Evolutionary conservation across 208 protist genomes (phyloP).

Genomic region (Leishmania major): DNA sequence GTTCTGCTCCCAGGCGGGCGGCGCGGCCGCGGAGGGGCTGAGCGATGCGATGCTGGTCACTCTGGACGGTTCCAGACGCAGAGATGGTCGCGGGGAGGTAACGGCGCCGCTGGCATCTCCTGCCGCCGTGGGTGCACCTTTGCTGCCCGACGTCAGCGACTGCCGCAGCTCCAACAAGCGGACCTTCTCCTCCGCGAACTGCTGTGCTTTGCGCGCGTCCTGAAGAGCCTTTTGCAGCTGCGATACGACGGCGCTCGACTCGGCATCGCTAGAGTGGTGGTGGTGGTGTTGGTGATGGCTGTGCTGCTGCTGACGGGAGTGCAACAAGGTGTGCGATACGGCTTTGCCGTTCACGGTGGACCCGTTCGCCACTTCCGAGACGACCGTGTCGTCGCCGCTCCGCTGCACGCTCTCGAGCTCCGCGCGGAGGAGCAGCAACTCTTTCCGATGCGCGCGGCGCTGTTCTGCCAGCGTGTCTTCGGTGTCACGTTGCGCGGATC

Average conservation of each 20-base stretch:
- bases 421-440: slow-evolving; percentile 21
- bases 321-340: slow-evolving; percentile 16
- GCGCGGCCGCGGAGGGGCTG: not conserved
- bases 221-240: slow-evolving; percentile 20
- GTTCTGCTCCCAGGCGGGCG: slow-evolving; percentile 25
- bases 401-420: slow-evolving; percentile 26
- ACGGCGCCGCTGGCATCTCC: slow-evolving; percentile 12
- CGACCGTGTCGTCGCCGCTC: not conserved
- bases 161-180: slow-evolving; percentile 35
- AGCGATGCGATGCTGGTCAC: not conserved
- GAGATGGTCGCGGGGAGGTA: slow-evolving; percentile 24
- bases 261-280: not conserved
- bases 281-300: slow-evolving; percentile 5
- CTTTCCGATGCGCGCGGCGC: slow-evolving; percentile 16
- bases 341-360: slow-evolving; percentile 1
- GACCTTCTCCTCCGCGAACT: slow-evolving; percentile 37
- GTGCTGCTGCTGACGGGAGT: slow-evolving; percentile 24
- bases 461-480: slow-evolving; percentile 24
- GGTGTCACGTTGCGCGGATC: slow-evolving; percentile 18
- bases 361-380: not conserved
- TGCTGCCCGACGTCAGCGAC: slow-evolving; percentile 1
- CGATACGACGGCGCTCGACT: slow-evolving; percentile 12
- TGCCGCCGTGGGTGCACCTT: not conserved
- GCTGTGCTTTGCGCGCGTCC: slow-evolving; percentile 30
- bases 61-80: slow-evolving; percentile 17